phyloP scores from a whole-genome alignment of 257 asterid genomes.

The Primulina huaijiensis region DNA sequence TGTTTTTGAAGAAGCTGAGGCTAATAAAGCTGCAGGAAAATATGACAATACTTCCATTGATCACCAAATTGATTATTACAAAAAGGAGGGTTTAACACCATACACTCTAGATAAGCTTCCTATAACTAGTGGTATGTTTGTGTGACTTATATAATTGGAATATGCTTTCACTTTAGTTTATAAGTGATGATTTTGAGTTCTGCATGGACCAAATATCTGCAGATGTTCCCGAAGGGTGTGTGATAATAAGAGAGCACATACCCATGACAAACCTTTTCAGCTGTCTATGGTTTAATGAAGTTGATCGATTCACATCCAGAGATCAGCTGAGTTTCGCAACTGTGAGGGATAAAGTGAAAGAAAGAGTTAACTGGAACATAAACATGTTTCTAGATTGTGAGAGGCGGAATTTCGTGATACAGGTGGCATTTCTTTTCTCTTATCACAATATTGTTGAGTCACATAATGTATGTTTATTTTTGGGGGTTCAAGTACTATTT shows the following conservation, averaged over 20 bases:
- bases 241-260: conserved; percentile 77
- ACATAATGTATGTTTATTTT: background rate
- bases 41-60: conserved; percentile 76
- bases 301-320: conserved; percentile 90
- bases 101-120: conserved; percentile 86
- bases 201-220: conserved; percentile 33
- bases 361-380: conserved; percentile 67
- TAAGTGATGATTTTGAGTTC: conserved; percentile 21
- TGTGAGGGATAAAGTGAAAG: conserved; percentile 75
- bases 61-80: conserved; percentile 73
- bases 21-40: conserved; percentile 88
- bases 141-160: conserved; percentile 19
- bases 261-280: conserved; percentile 88
- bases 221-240: conserved; percentile 99
- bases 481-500: background rate
- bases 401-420: conserved; percentile 84
- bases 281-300: conserved; percentile 97
- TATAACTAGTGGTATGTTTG: conserved; percentile 75
- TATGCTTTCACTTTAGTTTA: conserved; percentile 14
- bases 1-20: conserved; percentile 94
- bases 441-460: conserved; percentile 10
- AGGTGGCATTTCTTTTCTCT: conserved; percentile 43
- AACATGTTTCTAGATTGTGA: conserved; percentile 94
- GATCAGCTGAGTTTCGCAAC: conserved; percentile 97
- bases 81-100: conserved; percentile 80